phyloP scores from a whole-genome alignment of 148 eudicot species.

The Rhododendron ferrugineum region DNA sequence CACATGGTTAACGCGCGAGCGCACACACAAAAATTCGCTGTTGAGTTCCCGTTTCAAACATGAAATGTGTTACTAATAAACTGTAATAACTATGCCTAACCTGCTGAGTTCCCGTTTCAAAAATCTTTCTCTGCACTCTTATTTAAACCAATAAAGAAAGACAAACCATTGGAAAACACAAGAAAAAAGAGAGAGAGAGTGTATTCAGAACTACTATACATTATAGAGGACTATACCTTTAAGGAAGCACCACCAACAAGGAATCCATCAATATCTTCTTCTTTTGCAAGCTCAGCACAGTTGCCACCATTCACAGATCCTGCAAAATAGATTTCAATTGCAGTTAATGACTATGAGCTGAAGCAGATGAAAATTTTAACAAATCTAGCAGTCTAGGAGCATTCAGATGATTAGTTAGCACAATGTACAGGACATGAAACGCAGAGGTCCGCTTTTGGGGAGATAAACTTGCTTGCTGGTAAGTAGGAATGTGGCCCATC shows the following conservation, averaged over 20 bases:
- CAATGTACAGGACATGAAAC: background rate
- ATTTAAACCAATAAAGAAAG: background rate
- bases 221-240: constrained; percentile 45
- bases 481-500: background rate
- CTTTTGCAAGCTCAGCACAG: constrained; percentile 87
- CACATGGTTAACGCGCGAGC: background rate
- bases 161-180: background rate
- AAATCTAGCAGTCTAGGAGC: background rate
- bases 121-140: background rate
- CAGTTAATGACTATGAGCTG: background rate
- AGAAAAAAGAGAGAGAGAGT: background rate
- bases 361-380: background rate
- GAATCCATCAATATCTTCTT: constrained; percentile 97
- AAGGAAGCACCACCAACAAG: constrained; percentile 99
- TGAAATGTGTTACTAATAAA: background rate
- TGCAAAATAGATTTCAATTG: constrained; percentile 20
- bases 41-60: too few species aligned
- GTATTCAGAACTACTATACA: background rate
- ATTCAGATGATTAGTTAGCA: background rate
- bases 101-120: background rate
- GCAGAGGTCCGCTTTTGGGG: background rate
- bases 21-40: background rate
- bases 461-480: background rate
- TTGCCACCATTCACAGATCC: constrained; percentile 98
- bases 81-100: background rate